Conservation (phyloP, 306 rosid genomes). For the Casuarina glauca region DNA sequence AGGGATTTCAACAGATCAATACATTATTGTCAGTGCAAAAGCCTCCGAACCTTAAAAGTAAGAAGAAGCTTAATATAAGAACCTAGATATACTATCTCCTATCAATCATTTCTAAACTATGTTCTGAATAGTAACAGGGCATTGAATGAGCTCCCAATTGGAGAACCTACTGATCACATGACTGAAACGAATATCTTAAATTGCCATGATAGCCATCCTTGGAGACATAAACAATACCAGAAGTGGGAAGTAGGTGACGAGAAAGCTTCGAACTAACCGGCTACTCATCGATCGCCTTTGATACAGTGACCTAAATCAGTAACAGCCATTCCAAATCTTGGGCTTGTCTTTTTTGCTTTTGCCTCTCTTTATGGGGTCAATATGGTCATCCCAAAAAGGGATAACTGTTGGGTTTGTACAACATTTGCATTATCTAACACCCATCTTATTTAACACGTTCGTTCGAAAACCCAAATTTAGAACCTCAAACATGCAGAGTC, state of each 20-base stretch:
- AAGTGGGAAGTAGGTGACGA: background rate
- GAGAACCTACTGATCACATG: background rate
- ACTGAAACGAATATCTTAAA: background rate
- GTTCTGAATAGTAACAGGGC: background rate
- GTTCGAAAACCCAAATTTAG: background rate
- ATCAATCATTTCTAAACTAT: background rate
- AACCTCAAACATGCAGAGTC: background rate
- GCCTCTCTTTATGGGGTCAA: background rate
- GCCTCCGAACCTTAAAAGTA: too few relatives aligned
- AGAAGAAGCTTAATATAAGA: too few relatives aligned
- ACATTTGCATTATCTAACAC: background rate
- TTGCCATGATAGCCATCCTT: background rate
- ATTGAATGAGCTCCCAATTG: background rate
- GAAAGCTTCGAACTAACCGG: background rate
- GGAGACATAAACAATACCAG: background rate
- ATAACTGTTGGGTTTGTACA: background rate
- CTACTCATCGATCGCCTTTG: background rate
- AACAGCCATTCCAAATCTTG: background rate
- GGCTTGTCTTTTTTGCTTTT: background rate
- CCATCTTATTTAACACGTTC: background rate
- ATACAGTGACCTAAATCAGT: background rate
- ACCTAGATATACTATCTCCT: too few relatives aligned
- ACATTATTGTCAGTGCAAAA: too few relatives aligned
- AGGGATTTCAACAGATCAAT: too few relatives aligned
- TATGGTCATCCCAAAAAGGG: background rate